Base-by-base conservation (phyloP, 2,329 filamentous ascomycete species). In the Talaromyces funiculosus region DNA sequence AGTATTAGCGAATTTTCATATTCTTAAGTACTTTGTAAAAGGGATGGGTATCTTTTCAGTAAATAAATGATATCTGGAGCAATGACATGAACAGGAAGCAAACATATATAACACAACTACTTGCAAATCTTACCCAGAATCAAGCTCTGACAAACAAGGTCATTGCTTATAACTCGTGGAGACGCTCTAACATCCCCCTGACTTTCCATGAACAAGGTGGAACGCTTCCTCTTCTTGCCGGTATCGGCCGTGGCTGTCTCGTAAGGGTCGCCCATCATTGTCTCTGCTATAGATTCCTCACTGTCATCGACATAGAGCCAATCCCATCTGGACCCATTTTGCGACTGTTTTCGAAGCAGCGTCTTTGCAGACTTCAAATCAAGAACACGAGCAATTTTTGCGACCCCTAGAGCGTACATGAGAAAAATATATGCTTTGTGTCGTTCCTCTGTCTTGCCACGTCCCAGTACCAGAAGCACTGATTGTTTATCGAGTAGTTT, bases 71-170 rank as follows among this genome's bases (percentile, higher is more conserved):
- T 33, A 29, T n/a, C n/a, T 33, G 29, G 35, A 51, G 47, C 29
- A 33, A 26, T 26, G n/a, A 29, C 14, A 12, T 40, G 16, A 42
- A 51, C 18, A 33, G 22, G 20, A 20, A 24, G 20, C n/a, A 37
- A 35, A 47, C 24, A 24, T 16, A 26, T 26, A 20, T 29, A 37
- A 38, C 53, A 55, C 53, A 29, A 65, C 62, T 85, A 83, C 63
- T 90, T 87, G 57, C 92, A 84, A 66, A 97, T 76, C 63, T 86
- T 84, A 0, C 92, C 93, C 55, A 96, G 73, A 64, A 99, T 97
- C 62, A 97, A 78, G 73, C 92, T 97, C 79, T 99, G 93, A 59
- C 96, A 87, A 22, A 97, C 86, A 70, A 93, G 86, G 75, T 97
- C 93, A 72, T 95, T 88, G 60, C 87, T 88, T 57, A 96, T 83